phyloP scores from a whole-genome alignment of 2,329 filamentous ascomycete genomes.

The Aaosphaeria arxii region DNA sequence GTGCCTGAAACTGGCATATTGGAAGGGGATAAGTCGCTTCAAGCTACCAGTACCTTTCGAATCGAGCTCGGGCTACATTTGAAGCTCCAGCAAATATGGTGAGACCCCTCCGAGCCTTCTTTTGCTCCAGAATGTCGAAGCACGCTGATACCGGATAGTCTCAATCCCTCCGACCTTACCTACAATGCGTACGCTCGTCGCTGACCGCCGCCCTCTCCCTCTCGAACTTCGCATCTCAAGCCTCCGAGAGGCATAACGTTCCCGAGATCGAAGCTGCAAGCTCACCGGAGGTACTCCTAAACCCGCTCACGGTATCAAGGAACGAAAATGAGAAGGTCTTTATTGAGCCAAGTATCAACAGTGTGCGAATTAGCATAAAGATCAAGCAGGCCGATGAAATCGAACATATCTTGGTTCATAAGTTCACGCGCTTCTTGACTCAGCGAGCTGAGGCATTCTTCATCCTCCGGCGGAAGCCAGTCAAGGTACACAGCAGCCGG shows the following conservation, averaged over 20 bases:
- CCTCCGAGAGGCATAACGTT: conserved; percentile 94
- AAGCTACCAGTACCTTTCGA: conserved; percentile 12
- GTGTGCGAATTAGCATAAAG: conserved; percentile 93
- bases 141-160: conserved; percentile 56
- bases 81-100: conserved; percentile 27
- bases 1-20: conserved; percentile 19
- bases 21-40: conserved; percentile 26
- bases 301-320: conserved; percentile 83
- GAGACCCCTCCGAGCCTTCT: conserved; percentile 3
- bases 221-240: conserved; percentile 97
- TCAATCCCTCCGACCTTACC: conserved; percentile 94
- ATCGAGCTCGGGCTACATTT: conserved; percentile 13
- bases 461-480: conserved; percentile 89
- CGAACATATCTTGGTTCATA: conserved; percentile 95
- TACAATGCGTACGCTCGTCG: conserved; percentile 92
- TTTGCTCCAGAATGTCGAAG: not conserved
- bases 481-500: conserved; percentile 63
- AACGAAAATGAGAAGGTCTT: conserved; percentile 97
- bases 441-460: conserved; percentile 97
- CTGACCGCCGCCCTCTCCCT: conserved; percentile 90
- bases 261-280: conserved; percentile 93
- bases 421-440: conserved; percentile 95
- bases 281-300: conserved; percentile 90
- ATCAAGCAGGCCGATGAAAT: conserved; percentile 99
- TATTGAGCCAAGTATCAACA: conserved; percentile 96